These are phyloP conservation scores for Chaetomium fimeti DNA, from an alignment of 495 filamentous ascomycete genomes.

Conservation along the genomic window DNA sequence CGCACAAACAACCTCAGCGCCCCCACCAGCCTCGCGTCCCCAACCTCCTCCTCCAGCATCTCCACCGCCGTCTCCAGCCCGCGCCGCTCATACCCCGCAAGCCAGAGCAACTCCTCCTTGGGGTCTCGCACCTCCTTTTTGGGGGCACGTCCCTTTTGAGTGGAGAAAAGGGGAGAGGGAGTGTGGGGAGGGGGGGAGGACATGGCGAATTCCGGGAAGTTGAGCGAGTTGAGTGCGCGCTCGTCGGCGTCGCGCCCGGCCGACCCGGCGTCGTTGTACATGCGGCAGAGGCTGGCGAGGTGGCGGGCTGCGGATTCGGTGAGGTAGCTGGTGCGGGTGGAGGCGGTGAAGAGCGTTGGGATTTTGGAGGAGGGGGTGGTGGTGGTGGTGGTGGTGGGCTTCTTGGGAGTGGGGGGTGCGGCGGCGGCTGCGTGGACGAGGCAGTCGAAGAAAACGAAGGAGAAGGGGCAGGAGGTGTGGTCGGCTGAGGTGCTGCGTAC, in stretches of 20 bases:
- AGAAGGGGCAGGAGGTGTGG: not conserved
- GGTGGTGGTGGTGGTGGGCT: not conserved
- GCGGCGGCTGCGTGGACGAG: not conserved
- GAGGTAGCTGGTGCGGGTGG: not conserved
- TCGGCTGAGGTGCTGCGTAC: not conserved
- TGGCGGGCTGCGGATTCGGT: not conserved
- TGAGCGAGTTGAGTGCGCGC: not conserved
- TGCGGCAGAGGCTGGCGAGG: conserved; percentile 2
- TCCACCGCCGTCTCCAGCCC: not conserved
- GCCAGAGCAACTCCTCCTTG: not conserved
- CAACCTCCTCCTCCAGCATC: not conserved
- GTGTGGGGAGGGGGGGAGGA: too few species aligned
- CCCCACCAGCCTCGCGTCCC: not conserved
- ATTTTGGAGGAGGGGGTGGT: not conserved
- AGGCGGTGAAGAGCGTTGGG: not conserved
- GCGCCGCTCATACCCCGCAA: not conserved
- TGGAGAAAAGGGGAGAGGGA: too few species aligned
- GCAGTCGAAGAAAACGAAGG: not conserved
- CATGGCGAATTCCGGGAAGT: not conserved
- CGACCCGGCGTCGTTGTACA: not conserved
- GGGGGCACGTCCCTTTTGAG: too few species aligned
- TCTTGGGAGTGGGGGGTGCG: not conserved
- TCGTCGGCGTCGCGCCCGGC: not conserved
- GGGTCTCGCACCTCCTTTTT: not conserved
- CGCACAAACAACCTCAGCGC: not conserved